phyloP scores from a whole-genome alignment of 805 yeast genomes.

The Suhomyces sp. region DNA sequence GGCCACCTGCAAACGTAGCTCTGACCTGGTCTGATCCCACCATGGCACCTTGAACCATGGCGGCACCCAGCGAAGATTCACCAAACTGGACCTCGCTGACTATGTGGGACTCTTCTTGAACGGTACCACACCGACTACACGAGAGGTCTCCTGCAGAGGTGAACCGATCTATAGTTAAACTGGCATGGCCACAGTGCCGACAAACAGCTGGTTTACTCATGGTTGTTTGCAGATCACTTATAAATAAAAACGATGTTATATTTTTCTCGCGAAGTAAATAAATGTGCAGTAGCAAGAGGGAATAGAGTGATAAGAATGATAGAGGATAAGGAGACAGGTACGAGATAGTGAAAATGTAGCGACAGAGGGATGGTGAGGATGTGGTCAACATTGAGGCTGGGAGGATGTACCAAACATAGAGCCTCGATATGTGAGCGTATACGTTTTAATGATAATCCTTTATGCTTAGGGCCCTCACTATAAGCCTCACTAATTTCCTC shows the following conservation, averaged over 20 bases:
- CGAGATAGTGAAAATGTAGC: not conserved
- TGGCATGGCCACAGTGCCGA: slow-evolving; percentile 23
- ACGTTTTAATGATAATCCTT: no score
- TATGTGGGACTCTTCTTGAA: slow-evolving; percentile 87
- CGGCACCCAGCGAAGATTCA: slow-evolving; percentile 90
- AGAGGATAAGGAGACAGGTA: no score
- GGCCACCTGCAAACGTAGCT: slow-evolving; percentile 58
- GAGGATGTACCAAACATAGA: not conserved
- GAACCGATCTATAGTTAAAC: slow-evolving; percentile 20
- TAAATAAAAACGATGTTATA: not conserved
- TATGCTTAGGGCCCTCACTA: not conserved
- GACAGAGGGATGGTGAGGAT: not conserved
- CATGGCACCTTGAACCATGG: slow-evolving; percentile 92
- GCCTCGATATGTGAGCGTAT: not conserved
- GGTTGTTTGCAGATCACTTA: not conserved
- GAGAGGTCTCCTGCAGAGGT: slow-evolving; percentile 65
- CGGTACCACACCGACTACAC: slow-evolving; percentile 82
- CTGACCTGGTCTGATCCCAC: slow-evolving; percentile 83
- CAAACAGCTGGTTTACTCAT: slow-evolving; percentile 12
- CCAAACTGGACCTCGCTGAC: slow-evolving; percentile 95
- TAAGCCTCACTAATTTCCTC: not conserved
- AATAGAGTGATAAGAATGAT: no score
- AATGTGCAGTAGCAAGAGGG: not conserved
- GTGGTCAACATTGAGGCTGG: not conserved
- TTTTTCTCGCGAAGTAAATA: not conserved